Base-by-base conservation (phyloP, 495 filamentous ascomycete genomes). In the Aspergillus carlsbadensis region DNA sequence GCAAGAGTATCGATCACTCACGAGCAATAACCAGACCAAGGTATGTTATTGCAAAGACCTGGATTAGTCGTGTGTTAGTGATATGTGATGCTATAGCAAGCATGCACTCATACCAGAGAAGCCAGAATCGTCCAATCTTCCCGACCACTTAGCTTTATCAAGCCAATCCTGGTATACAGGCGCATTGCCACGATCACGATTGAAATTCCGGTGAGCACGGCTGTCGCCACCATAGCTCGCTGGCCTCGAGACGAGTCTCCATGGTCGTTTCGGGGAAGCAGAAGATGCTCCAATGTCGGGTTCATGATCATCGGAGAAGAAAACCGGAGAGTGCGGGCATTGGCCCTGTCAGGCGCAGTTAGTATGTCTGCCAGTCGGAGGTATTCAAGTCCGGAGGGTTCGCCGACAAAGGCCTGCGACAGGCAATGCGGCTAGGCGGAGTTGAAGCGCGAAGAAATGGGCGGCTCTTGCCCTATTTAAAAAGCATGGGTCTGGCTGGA, bases 91-190 rank as follows among this genome's bases (percentile, higher is more conserved):
- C 36, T 6, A 7, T 42, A 17, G 1, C 26, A 36, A 10, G 33
- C 21, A 37, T 22, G 3, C 10, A 6, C 2, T 47, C 66, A 11
- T 58, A 71, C 64, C 60, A 73, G 24, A 35, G 72, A 65, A 11
- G 56, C 34, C 7, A 72, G 14, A 56, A 75, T 71, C 5, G 63
- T 62, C 63, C 65, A 73, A 51, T 75, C 72, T 53, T 75, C 72
- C 24, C 65, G 69, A 18, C 72, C 72, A 21, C 63, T 70, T 6
- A 65, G 43, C 44, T 72, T 73, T 60, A 75, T 70, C 56, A 75
- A 44, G 1, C 67, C 62, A 24, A 68, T 24, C 26, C 72, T 57
- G n/a, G 72, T 68, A 34, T 64, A 72, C 10, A 73, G 54, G 1
- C 72, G 69, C 67, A 75, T 65, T 3, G 49, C 61, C 10, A 75